Conservation (phyloP, 176 grass and related monocot genomes). For the Hordeum vulgare region MorexV3_pseudomolecules_assembly NC_058521.1:225689564-225690063, state of each 20-base stretch:
- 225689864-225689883: constrained; percentile 8
- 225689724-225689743: constrained; percentile 42
- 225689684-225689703: neutral
- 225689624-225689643: constrained; percentile 91
- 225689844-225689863: constrained; percentile 68
- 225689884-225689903: neutral
- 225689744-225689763: constrained; percentile 89
- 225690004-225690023: neutral
- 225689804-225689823: constrained; percentile 77
- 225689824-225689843: constrained; percentile 68
- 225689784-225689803: constrained; percentile 76
- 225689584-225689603: constrained; percentile 26
- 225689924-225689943: neutral
- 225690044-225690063: neutral
- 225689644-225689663: constrained; percentile 29
- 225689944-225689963: neutral
- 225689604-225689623: constrained; percentile 83
- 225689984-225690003: neutral
- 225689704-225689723: neutral
- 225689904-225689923: neutral
- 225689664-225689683: neutral
- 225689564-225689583: neutral
- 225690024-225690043: neutral
- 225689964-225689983: constrained; percentile 2
- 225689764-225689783: constrained; percentile 98